Percentiles rank a stretch among this genome's conserved stretches.
Evolutionary conservation across 2,329 filamentous ascomycete genomes (phyloP).

Genomic region (Cytospora chrysosperma): DNA sequence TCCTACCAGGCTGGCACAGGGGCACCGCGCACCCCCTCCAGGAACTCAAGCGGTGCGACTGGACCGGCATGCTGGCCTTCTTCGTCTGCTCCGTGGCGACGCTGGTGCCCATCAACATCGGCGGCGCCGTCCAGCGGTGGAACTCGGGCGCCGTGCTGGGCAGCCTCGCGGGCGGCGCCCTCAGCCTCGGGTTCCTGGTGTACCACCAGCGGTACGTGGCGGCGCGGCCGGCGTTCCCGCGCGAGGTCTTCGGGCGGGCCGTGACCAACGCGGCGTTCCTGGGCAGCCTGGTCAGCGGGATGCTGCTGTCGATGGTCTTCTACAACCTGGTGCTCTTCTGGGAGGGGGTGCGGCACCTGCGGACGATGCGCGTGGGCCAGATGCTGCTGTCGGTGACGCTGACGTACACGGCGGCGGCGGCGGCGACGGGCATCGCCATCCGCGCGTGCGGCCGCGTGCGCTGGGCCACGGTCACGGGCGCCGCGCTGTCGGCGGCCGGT

Average conservation of each 20-base stretch:
- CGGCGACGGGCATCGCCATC: constrained; percentile 14
- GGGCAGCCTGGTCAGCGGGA: constrained; percentile 9
- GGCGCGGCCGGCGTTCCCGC: constrained; percentile 13
- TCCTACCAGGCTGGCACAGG: constrained; percentile 10
- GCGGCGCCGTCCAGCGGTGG: constrained; percentile 11
- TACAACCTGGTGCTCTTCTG: constrained; percentile 24
- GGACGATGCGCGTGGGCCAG: not conserved
- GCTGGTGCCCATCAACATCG: constrained; percentile 21
- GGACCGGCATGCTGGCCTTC: constrained; percentile 17
- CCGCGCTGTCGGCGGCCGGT: not conserved
- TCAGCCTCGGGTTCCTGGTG: constrained; percentile 8
- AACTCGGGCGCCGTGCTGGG: not conserved
- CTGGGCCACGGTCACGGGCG: constrained; percentile 15
- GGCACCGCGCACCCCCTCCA: not conserved
- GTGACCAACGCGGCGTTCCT: constrained; percentile 16
- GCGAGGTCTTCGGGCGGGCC: constrained; percentile 6
- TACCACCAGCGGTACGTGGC: constrained; percentile 10
- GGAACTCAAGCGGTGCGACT: constrained; percentile 18
- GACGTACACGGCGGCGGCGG: constrained; percentile 5
- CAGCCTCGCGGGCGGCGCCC: not conserved
- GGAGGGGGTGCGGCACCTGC: constrained; percentile 14
- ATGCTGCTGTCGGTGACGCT: constrained; percentile 18
- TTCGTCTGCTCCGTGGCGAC: constrained; percentile 8
- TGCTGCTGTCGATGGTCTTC: constrained; percentile 18
- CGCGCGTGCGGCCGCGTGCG: constrained; percentile 4